Base-by-base conservation (phyloP, 106 monocot species). In the Dendrobium officinale region DNA sequence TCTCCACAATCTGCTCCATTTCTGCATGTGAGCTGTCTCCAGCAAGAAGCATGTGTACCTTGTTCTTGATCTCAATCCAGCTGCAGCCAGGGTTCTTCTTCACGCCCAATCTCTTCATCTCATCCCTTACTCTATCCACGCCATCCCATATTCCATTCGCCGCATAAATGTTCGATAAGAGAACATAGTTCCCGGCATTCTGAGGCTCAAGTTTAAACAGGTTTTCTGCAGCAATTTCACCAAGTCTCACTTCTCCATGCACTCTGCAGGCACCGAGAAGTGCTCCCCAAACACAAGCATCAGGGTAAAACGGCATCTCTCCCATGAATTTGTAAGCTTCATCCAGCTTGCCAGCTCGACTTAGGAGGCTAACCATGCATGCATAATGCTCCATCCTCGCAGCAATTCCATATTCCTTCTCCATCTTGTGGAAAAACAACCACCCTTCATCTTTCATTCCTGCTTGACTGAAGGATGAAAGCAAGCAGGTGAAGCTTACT, bases 231-330 rank as follows among this genome's bases (percentile, higher is more conserved):
- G 95, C 95, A 80, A 91, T 86, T 84, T 95, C 89, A 2, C 87
- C 95, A 42, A 95, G 49, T 24, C 19, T 72, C 70, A 95, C 83
- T 80, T 91, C 83, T 37, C 85, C 81, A 79, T 91, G 83, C 56
- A 91, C 81, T 77, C 87, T 82, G 68, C 95, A 95, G 27, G 92
- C 91, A 82, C 89, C 87, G 2, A 95, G 85, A 74, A 95, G 79
- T 6, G 95, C 87, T 42, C 95, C 95, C 95, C 95, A 95, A 67
- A 93, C 59, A 80, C 91, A 95, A 33, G 88, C 92, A 80, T 95
- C 95, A 0, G 92, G 80, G 47, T 85, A 81, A 75, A 81, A 81
- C 22, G 86, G 77, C 91, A 95, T 95, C 70, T 82, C 41, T 31
- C 80, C 70, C 40, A 93, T 89, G 83, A 88, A 31, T 70, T 79